Evolutionary conservation across 768 basidiomycete species (phyloP).

Genomic region (Russula abietina): DNA sequence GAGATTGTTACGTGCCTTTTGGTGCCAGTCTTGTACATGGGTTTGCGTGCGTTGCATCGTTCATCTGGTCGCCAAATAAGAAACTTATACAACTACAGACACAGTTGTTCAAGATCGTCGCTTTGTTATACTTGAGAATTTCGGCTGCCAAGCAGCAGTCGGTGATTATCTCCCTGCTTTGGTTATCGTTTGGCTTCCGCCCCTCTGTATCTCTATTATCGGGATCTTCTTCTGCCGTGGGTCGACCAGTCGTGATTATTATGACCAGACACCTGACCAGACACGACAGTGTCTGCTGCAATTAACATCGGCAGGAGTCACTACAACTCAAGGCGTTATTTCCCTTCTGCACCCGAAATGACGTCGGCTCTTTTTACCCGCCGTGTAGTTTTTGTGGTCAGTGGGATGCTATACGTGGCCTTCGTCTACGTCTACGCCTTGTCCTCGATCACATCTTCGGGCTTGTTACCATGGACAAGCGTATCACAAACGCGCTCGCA

Average conservation of each 20-base stretch:
- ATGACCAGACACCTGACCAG: neutral
- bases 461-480: conserved; percentile 16
- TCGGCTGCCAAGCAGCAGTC: conserved; percentile 25
- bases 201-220: conserved; percentile 19
- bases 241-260: neutral
- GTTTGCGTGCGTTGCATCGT: conserved; percentile 17
- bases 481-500: conserved; percentile 18
- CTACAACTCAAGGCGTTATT: conserved; percentile 11
- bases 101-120: conserved; percentile 24
- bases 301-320: conserved; percentile 18
- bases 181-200: conserved; percentile 24
- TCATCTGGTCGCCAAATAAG: neutral
- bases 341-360: conserved; percentile 20
- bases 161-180: conserved; percentile 20
- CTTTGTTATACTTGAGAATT: conserved; percentile 20
- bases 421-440: conserved; percentile 13
- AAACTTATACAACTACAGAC: conserved; percentile 12
- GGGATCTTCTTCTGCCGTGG: conserved; percentile 21
- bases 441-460: conserved; percentile 16
- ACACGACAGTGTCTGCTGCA: conserved; percentile 14
- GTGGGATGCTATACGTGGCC: conserved; percentile 20
- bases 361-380: conserved; percentile 17
- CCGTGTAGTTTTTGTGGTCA: conserved; percentile 8
- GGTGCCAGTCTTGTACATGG: conserved; percentile 21
- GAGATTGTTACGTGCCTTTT: conserved; percentile 18